Percentiles rank a stretch among this genome's conserved stretches.
Evolutionary conservation across 2,329 filamentous ascomycete species (phyloP).

Genomic region (Talaromyces islandicus): DNA sequence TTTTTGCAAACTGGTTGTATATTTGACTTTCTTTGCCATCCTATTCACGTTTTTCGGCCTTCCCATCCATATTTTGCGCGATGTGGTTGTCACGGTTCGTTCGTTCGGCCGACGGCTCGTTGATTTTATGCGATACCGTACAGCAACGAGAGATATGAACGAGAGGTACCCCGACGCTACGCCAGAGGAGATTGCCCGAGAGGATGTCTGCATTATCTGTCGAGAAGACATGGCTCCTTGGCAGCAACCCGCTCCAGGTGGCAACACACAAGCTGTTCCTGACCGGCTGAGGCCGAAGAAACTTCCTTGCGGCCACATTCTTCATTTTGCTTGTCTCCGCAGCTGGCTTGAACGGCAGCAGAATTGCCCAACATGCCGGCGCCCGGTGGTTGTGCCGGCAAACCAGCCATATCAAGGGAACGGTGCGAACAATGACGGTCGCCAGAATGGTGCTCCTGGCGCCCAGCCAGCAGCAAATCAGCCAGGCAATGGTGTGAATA

Average conservation of each 20-base stretch:
- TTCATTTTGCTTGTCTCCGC: slow-evolving; percentile 90
- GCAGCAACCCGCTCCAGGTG: slow-evolving; percentile 46
- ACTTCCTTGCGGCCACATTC: slow-evolving; percentile 88
- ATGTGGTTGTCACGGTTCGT: slow-evolving; percentile 87
- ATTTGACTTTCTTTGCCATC: slow-evolving; percentile 87
- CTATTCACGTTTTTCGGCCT: slow-evolving; percentile 90
- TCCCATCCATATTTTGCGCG: slow-evolving; percentile 92
- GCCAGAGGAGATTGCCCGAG: slow-evolving; percentile 71
- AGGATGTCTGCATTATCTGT: slow-evolving; percentile 96
- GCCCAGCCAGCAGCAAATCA: slow-evolving; percentile 29
- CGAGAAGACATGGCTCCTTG: slow-evolving; percentile 91
- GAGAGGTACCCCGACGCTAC: slow-evolving; percentile 84
- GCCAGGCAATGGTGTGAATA: slow-evolving; percentile 24
- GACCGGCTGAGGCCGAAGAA: slow-evolving; percentile 89
- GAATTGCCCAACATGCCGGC: slow-evolving; percentile 89
- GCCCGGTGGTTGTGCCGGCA: slow-evolving; percentile 61
- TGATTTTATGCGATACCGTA: slow-evolving; percentile 82
- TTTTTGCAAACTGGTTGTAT: slow-evolving; percentile 84
- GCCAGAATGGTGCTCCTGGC: slow-evolving; percentile 18
- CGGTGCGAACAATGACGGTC: slow-evolving; percentile 19
- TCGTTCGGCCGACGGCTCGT: slow-evolving; percentile 87
- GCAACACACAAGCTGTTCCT: slow-evolving; percentile 21
- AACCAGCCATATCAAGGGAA: slow-evolving; percentile 26
- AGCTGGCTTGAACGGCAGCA: slow-evolving; percentile 98
- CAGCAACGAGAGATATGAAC: slow-evolving; percentile 92